Conservation (phyloP, 306 rosid genomes). For the Acacia melanoxylon region DNA sequence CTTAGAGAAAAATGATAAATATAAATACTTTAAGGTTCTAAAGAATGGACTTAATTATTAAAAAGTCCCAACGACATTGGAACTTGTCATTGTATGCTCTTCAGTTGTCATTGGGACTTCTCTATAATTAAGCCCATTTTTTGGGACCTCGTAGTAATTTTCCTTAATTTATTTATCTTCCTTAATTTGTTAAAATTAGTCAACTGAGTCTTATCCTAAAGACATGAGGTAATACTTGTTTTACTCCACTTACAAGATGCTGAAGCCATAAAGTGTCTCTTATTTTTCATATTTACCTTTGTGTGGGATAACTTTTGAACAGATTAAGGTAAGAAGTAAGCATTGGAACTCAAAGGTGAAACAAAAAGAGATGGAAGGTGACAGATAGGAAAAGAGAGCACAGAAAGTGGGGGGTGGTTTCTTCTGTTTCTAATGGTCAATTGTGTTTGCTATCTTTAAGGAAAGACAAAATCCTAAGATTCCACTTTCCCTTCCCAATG, state of each 20-base stretch:
- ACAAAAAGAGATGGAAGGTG: constrained; percentile 42
- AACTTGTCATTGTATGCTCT: no score
- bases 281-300: neutral
- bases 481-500: constrained; percentile 61
- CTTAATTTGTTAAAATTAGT: no score
- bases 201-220: no score
- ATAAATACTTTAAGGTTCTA: no score
- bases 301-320: constrained; percentile 43
- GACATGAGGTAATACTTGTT: no score
- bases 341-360: constrained; percentile 39
- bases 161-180: no score
- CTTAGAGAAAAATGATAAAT: no score
- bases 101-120: no score
- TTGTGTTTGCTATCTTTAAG: constrained; percentile 48
- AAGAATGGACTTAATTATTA: no score
- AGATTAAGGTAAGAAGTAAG: constrained; percentile 41
- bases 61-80: no score
- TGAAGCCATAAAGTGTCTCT: neutral
- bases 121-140: no score
- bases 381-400: constrained; percentile 46
- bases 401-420: constrained; percentile 51
- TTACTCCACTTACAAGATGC: neutral
- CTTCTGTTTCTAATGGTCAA: constrained; percentile 45
- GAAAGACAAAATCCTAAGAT: constrained; percentile 81
- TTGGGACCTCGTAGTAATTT: no score